phyloP scores from a whole-genome alignment of 306 rosid species.

The Castanea mollissima region DNA sequence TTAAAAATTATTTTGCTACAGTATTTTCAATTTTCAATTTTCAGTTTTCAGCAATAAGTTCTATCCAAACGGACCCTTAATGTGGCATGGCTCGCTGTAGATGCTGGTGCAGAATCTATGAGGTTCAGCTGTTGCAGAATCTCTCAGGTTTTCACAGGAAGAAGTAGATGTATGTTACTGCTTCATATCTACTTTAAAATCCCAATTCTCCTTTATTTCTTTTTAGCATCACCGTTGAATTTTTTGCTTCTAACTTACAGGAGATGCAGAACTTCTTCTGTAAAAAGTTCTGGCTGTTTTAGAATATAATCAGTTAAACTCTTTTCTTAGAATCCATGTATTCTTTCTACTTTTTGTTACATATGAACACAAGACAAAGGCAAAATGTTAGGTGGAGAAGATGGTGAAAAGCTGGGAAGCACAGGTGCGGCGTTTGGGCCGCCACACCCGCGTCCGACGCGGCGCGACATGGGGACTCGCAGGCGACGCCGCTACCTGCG shows the following conservation, averaged over 20 bases:
- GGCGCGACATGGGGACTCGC: too few relatives aligned
- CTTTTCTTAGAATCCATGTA: slow-evolving; percentile 19
- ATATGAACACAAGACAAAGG: slow-evolving; percentile 31
- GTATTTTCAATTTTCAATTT: too few relatives aligned
- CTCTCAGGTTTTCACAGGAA: slow-evolving; percentile 60
- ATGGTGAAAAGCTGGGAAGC: slow-evolving; percentile 17
- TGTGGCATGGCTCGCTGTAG: slow-evolving; percentile 15
- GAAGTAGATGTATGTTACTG: slow-evolving; percentile 69
- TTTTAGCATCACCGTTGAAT: not conserved
- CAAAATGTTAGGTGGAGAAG: slow-evolving; percentile 18
- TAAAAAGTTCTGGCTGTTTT: not conserved
- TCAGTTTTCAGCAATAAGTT: too few relatives aligned
- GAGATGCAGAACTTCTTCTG: too few relatives aligned
- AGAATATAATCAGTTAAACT: slow-evolving; percentile 19
- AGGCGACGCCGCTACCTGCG: too few relatives aligned
- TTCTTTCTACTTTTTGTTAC: not conserved
- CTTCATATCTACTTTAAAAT: slow-evolving; percentile 1
- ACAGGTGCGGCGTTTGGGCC: too few relatives aligned
- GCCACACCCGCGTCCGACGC: too few relatives aligned
- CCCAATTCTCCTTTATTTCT: slow-evolving; percentile 4
- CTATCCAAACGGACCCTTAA: too few relatives aligned
- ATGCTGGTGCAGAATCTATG: slow-evolving; percentile 53
- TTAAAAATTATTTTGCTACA: too few relatives aligned
- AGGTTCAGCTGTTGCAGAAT: slow-evolving; percentile 24
- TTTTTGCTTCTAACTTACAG: not conserved